These are phyloP conservation scores for Anthoceros angustus DNA, from an alignment of 225 moss, liverwort and hornwort species.

Conservation along the genomic window DNA sequence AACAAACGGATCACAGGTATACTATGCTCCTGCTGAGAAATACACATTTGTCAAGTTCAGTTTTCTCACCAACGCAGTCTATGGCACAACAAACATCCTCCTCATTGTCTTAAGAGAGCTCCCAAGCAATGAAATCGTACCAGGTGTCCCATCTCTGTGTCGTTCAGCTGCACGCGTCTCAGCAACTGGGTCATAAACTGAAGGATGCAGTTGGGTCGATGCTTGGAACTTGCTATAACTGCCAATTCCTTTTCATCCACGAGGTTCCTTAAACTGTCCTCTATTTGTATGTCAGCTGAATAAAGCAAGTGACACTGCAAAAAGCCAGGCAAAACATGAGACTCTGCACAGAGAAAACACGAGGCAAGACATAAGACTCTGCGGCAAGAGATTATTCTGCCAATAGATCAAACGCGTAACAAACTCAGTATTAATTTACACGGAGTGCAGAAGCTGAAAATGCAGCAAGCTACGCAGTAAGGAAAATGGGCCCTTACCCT, in stretches of 20 bases:
- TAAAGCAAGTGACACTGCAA: constrained; percentile 1
- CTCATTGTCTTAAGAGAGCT: too few relatives aligned
- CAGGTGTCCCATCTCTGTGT: constrained; percentile 41
- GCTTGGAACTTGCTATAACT: constrained; percentile 21
- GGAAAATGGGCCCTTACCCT: not conserved
- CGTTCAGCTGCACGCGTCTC: constrained; percentile 31
- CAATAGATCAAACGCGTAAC: constrained; percentile 11
- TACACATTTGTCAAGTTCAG: too few relatives aligned
- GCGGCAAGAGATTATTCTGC: constrained; percentile 34
- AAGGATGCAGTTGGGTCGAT: constrained; percentile 45
- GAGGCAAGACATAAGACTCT: too few relatives aligned
- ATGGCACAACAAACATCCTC: too few relatives aligned
- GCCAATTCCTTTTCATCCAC: constrained; percentile 35
- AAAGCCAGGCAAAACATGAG: not conserved
- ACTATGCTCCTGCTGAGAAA: too few relatives aligned
- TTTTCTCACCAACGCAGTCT: too few relatives aligned
- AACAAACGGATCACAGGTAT: too few relatives aligned
- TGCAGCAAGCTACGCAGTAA: not conserved
- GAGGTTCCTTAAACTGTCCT: constrained; percentile 13
- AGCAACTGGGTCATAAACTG: constrained; percentile 62
- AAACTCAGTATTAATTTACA: not conserved
- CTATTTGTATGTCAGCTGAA: not conserved
- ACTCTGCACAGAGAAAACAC: too few relatives aligned
- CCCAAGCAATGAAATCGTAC: constrained; percentile 13
- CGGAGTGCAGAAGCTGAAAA: not conserved